A percentile compares a stretch with the other conserved stretches of the same genome.
Conservation (phyloP, 108 stramenopile species). For the Discostella pseudostelligera region DNA sequence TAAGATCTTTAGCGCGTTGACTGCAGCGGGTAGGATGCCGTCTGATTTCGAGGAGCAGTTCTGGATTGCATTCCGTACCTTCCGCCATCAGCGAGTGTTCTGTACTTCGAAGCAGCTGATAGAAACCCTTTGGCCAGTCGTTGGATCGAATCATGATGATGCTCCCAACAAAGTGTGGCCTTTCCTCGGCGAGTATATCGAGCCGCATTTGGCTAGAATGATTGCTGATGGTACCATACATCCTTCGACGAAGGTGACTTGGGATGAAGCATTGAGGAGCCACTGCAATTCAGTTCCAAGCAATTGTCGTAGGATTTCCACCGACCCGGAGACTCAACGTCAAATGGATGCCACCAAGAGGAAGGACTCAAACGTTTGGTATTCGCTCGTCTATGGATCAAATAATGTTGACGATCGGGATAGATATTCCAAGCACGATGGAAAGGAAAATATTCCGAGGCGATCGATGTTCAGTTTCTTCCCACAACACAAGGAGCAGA, state of each 20-base stretch:
- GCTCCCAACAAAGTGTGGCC: conserved; percentile 34
- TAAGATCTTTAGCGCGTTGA: conserved; percentile 58
- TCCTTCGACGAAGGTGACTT: conserved; percentile 45
- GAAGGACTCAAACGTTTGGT: conserved; percentile 27
- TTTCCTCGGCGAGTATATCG: conserved; percentile 44
- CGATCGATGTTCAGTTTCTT: conserved; percentile 45
- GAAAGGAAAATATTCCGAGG: neutral
- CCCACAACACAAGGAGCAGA: conserved; percentile 17
- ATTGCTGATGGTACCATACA: conserved; percentile 48
- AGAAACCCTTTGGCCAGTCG: conserved; percentile 46
- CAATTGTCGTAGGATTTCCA: conserved; percentile 12
- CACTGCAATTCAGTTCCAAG: neutral
- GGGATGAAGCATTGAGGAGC: conserved; percentile 25
- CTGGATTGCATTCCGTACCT: conserved; percentile 67
- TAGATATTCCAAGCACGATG: neutral
- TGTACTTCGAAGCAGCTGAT: conserved; percentile 37
- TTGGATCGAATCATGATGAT: conserved; percentile 18
- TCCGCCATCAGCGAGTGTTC: conserved; percentile 80
- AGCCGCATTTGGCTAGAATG: conserved; percentile 22
- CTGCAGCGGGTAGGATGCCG: conserved; percentile 48
- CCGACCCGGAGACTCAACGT: neutral
- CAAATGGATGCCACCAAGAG: neutral
- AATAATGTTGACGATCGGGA: neutral
- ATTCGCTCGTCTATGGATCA: conserved; percentile 30
- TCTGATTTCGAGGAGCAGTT: conserved; percentile 60